Evolutionary conservation across 1,284 basidiomycete genomes (phyloP).

Genomic region (Cerioporus squamosus): DNA sequence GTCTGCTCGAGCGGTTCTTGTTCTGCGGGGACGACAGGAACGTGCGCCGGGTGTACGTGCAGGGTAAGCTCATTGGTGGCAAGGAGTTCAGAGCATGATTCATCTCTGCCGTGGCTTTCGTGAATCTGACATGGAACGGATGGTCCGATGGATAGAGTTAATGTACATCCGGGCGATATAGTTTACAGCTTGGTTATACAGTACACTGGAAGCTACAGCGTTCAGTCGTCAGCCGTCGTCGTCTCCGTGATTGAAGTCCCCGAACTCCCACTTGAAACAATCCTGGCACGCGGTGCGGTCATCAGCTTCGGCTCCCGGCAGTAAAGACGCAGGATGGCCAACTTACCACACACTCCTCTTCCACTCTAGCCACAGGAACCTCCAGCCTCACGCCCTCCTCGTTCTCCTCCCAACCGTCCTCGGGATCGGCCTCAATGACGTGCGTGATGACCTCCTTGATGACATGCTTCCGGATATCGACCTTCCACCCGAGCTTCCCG

Average conservation of each 20-base stretch:
- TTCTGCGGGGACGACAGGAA: slow-evolving; percentile 91
- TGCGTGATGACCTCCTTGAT: slow-evolving; percentile 80
- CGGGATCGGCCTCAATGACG: slow-evolving; percentile 67
- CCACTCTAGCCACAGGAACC: slow-evolving; percentile 38
- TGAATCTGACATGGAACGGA: not conserved
- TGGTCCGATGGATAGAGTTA: not conserved
- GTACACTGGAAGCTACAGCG: not conserved
- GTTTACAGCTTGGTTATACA: slow-evolving; percentile 5
- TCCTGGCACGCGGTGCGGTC: slow-evolving; percentile 44
- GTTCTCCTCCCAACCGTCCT: slow-evolving; percentile 49
- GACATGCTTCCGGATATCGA: slow-evolving; percentile 78
- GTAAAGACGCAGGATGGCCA: not conserved
- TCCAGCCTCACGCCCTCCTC: slow-evolving; percentile 41
- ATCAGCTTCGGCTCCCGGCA: not conserved
- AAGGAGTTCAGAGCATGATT: slow-evolving; percentile 32
- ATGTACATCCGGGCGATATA: not conserved
- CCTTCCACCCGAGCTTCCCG: slow-evolving; percentile 79
- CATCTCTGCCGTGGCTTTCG: too few relatives aligned
- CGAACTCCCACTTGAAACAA: slow-evolving; percentile 72
- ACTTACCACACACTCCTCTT: slow-evolving; percentile 53
- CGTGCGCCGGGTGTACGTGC: slow-evolving; percentile 84
- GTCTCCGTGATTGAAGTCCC: slow-evolving; percentile 43
- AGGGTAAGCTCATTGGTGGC: slow-evolving; percentile 82
- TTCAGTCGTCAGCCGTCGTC: slow-evolving; percentile 17
- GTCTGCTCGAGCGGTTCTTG: slow-evolving; percentile 72